These are phyloP conservation scores for Suillus alpinus DNA, from an alignment of 768 basidiomycete species.

Conservation along the genomic window DNA sequence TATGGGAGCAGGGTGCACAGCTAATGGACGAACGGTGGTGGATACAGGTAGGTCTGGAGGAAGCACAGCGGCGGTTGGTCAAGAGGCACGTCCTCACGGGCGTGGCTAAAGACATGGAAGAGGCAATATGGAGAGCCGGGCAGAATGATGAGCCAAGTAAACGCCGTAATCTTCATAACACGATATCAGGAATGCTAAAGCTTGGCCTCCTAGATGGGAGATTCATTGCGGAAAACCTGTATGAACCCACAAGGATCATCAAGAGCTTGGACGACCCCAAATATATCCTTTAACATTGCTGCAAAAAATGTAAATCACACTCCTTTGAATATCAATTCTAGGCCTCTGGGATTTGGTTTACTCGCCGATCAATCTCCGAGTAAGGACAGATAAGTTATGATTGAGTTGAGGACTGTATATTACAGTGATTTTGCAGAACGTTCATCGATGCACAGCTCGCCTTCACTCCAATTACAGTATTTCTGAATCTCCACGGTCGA, in stretches of 20 bases:
- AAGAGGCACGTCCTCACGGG: constrained; percentile 77
- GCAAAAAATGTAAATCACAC: neutral
- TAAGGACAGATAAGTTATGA: neutral
- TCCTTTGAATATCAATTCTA: neutral
- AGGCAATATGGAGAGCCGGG: constrained; percentile 69
- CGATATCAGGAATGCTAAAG: neutral
- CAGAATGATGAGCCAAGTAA: constrained; percentile 78
- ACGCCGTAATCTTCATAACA: constrained; percentile 10
- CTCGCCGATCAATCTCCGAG: neutral
- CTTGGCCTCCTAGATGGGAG: constrained; percentile 37
- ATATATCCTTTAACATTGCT: constrained; percentile 8
- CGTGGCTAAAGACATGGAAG: constrained; percentile 59
- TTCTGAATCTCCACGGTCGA: neutral
- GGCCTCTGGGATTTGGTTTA: neutral
- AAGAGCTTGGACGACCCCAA: constrained; percentile 41
- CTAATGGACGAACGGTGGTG: constrained; percentile 80
- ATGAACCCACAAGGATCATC: constrained; percentile 39
- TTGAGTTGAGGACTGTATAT: neutral
- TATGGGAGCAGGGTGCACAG: constrained; percentile 66
- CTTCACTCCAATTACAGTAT: neutral
- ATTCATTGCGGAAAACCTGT: constrained; percentile 38
- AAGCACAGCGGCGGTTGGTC: constrained; percentile 60
- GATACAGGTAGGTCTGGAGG: constrained; percentile 53
- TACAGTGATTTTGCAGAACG: neutral
- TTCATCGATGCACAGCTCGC: neutral